Base-by-base conservation (phyloP, 345 rosid genomes). In the Bretschneidera sinensis region DNA sequence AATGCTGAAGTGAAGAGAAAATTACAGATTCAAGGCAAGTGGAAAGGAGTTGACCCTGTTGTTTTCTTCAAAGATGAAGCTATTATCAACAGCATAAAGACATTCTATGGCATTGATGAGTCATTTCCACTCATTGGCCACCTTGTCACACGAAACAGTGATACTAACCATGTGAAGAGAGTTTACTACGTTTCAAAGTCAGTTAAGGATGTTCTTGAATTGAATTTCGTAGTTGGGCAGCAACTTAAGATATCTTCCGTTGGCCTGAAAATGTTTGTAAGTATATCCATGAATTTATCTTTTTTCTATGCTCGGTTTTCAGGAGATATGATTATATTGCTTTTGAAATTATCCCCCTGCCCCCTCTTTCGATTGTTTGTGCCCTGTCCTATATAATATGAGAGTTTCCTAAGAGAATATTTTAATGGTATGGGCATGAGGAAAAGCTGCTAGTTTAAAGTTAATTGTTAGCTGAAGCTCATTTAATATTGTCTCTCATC, bases 201-300 rank as follows among this genome's bases (percentile, higher is more conserved):
- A 5, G 88, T 91, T 53, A 91, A 83, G 74, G 78, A 86, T 66
- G 83, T 79, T 69, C 79, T 88, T 48, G 88, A 85, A 65, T 83
- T 91, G 60, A 94, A 94, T 72, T 76, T 79, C 69, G 72, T 54
- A 31, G 88, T 72, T 70, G 97, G 92, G 22, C 85, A 86, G 78
- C 90, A 78, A 73, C 86, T 94, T 53, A 94, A 94, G 83, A 83
- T 94, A 18, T 73, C 97, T 60, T 94, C 96, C 17, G 80, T 91
- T 16, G 97, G 99, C 78, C 74, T 94, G 60, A 86, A 94, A 78
- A 91, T 94, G 89, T 94, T 94, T 91, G 97, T 86, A 78, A 86
- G 97, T 81, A 73, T 48, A 34, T 48, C n/a, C 35, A 13, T 49
- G n/a, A n/a, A 15, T 1, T 54, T 23, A 43, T 39, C 45, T 14